These are phyloP conservation scores for Cunninghamia lanceolata DNA, from an alignment of 75 land plant species.

Conservation along the genomic window DNA sequence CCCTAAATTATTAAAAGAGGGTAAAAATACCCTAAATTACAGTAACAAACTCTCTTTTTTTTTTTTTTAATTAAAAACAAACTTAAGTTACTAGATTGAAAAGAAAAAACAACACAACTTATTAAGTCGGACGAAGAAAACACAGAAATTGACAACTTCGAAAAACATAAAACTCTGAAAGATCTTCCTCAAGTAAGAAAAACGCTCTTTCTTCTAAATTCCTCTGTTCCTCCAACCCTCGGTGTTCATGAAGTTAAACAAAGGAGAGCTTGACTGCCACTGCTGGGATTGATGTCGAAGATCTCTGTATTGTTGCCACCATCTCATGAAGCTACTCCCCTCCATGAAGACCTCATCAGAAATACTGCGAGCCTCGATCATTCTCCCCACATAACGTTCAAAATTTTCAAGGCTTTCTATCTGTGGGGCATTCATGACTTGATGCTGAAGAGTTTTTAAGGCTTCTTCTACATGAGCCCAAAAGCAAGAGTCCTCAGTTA, in stretches of 20 bases:
- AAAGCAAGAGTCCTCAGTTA: background rate
- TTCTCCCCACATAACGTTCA: background rate
- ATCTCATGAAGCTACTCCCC: background rate
- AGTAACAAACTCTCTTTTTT: no score
- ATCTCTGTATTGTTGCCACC: background rate
- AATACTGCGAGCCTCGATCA: background rate
- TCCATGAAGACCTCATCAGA: background rate
- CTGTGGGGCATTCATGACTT: background rate
- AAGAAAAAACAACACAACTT: no score
- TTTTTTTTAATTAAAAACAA: no score
- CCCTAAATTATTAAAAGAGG: no score
- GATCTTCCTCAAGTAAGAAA: no score
- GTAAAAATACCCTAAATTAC: no score
- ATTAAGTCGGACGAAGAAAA: no score
- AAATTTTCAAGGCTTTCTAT: background rate
- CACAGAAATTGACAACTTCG: no score
- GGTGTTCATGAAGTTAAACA: background rate
- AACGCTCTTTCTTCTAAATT: background rate
- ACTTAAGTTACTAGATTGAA: no score
- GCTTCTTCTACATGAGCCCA: conserved; percentile 8
- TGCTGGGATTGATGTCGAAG: background rate
- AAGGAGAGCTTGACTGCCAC: conserved; percentile 5
- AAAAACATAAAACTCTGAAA: no score
- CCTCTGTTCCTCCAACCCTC: background rate
- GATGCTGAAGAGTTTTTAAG: background rate